These are phyloP conservation scores for Prunus salicina DNA, from an alignment of 306 rosid genomes.

Conservation along the genomic window DNA sequence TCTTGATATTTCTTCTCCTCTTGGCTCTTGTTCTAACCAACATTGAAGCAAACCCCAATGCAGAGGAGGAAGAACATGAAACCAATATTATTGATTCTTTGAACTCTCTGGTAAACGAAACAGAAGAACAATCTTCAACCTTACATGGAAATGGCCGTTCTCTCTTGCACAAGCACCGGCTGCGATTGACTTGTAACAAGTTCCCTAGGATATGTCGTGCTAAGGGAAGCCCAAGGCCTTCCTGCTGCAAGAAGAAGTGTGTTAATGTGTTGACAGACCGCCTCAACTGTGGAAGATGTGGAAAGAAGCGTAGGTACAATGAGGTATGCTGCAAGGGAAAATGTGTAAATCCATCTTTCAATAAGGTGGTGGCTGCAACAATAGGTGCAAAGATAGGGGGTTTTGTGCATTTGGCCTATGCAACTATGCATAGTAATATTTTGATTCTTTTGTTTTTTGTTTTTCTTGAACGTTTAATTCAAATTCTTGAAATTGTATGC, in stretches of 20 bases:
- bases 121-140: neutral
- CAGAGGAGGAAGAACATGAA: neutral
- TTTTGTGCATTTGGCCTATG: constrained; percentile 33
- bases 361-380: constrained; percentile 28
- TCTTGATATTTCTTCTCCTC: neutral
- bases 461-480: neutral
- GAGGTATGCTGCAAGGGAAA: constrained; percentile 27
- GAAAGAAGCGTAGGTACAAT: constrained; percentile 28
- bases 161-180: neutral
- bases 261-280: constrained; percentile 13
- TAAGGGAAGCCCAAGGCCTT: constrained; percentile 31
- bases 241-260: constrained; percentile 40
- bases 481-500: constrained; percentile 7
- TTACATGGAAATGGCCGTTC: neutral
- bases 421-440: constrained; percentile 4
- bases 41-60: neutral
- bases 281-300: constrained; percentile 25
- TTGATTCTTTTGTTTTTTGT: neutral
- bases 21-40: neutral
- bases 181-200: constrained; percentile 19
- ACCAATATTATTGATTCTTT: neutral
- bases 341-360: constrained; percentile 34
- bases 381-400: constrained; percentile 17
- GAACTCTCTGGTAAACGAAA: neutral
- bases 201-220: constrained; percentile 15